Percentiles rank a stretch among this genome's conserved stretches.
phyloP scores from a whole-genome alignment of 75 land plant genomes.

The Pinus taeda region DNA sequence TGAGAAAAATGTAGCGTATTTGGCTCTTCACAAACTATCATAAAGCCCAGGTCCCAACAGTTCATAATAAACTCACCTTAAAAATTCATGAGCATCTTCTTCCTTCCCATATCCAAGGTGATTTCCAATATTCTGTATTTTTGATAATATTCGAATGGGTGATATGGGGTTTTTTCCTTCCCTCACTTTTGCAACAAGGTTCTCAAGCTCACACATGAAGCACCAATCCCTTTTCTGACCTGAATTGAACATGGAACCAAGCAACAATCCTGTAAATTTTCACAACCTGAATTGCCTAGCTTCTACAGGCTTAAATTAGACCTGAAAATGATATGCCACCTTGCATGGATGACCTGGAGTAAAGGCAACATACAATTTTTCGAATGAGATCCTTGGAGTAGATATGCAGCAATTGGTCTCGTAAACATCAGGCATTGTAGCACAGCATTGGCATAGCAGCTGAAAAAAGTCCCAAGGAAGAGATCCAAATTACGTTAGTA shows the following conservation, averaged over 20 bases:
- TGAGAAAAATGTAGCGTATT: not conserved
- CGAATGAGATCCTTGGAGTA: slow-evolving; percentile 66
- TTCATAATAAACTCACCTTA: slow-evolving; percentile 46
- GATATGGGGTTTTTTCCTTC: slow-evolving; percentile 50
- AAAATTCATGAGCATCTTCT: slow-evolving; percentile 97
- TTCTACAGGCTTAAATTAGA: not conserved
- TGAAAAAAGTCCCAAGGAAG: slow-evolving; percentile 33
- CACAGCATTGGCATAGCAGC: slow-evolving; percentile 97
- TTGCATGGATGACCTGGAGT: not conserved
- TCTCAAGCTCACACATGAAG: slow-evolving; percentile 86
- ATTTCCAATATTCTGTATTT: slow-evolving; percentile 54
- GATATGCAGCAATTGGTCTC: slow-evolving; percentile 69
- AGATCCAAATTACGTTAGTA: not conserved
- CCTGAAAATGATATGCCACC: not conserved
- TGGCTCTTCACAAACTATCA: not conserved
- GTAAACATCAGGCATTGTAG: slow-evolving; percentile 86
- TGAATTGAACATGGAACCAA: slow-evolving; percentile 14
- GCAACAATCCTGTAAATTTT: slow-evolving; percentile 4
- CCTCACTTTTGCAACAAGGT: slow-evolving; percentile 40
- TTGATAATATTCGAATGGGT: slow-evolving; percentile 59
- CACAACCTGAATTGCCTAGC: not conserved
- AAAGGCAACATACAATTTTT: slow-evolving; percentile 38
- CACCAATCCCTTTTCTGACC: slow-evolving; percentile 69
- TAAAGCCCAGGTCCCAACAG: not conserved
- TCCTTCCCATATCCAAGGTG: slow-evolving; percentile 77